Evolutionary conservation across 2,329 filamentous ascomycete species (phyloP).

Genomic region (Aotearoamyces nothofagi): DNA sequence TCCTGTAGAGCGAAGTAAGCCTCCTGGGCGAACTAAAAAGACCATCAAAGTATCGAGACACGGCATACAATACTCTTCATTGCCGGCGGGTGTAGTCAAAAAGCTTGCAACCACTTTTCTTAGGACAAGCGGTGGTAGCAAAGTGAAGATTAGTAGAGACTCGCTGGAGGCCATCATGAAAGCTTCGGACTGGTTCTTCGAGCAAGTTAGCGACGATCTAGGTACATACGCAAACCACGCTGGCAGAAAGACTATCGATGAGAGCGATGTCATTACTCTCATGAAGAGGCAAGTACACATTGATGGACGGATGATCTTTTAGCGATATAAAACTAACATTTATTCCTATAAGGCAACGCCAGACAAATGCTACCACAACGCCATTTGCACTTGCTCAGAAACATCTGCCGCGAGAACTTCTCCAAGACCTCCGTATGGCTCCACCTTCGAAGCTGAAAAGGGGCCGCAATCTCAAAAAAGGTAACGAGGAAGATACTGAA

Average conservation of each 20-base stretch:
- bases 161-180: conserved; percentile 61
- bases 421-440: conserved; percentile 68
- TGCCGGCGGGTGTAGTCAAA: conserved; percentile 63
- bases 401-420: conserved; percentile 64
- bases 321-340: too few species aligned
- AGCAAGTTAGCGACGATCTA: conserved; percentile 70
- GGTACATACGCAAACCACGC: conserved; percentile 69
- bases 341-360: conserved; percentile 52
- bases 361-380: conserved; percentile 55
- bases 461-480: conserved; percentile 19
- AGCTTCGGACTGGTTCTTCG: conserved; percentile 84
- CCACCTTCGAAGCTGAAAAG: conserved; percentile 33
- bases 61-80: conserved; percentile 59
- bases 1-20: conserved; percentile 7
- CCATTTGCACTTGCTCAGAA: conserved; percentile 75
- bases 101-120: conserved; percentile 56
- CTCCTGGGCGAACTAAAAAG: conserved; percentile 23
- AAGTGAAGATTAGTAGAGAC: conserved; percentile 57
- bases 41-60: conserved; percentile 49
- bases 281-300: conserved; percentile 57
- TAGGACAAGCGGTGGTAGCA: conserved; percentile 47
- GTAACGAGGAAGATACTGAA: conserved; percentile 27
- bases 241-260: conserved; percentile 71
- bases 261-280: conserved; percentile 66
- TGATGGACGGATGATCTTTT: not conserved